These are phyloP conservation scores for Ochetophila trinervis DNA, from an alignment of 306 rosid species.

Conservation along the genomic window DNA sequence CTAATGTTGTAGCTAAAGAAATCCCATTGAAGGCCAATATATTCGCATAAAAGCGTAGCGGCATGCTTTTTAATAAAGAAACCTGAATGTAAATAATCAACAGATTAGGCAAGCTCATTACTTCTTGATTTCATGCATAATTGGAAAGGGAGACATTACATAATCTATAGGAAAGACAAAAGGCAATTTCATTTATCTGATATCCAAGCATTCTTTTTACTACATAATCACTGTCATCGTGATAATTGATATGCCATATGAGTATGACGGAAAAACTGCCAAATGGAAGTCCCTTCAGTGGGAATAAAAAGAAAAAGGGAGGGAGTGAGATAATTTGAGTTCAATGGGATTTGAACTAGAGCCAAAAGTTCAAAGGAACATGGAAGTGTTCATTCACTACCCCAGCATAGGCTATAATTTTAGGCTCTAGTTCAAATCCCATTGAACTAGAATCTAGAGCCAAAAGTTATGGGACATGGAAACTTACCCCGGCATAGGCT, in stretches of 20 bases:
- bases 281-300: neutral
- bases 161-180: no score
- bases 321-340: neutral
- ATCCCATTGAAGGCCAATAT: conserved; percentile 37
- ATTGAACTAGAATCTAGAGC: neutral
- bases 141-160: no score
- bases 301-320: neutral
- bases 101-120: conserved; percentile 1
- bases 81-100: conserved; percentile 30
- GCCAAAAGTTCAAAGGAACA: no score
- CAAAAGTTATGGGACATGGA: conserved; percentile 10
- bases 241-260: no score
- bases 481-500: conserved; percentile 43
- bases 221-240: no score
- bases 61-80: conserved; percentile 42
- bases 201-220: no score
- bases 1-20: conserved; percentile 41
- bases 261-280: neutral
- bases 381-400: no score
- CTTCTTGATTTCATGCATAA: no score
- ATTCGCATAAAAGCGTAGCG: conserved; percentile 48
- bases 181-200: no score
- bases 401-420: no score
- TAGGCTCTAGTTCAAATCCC: no score
- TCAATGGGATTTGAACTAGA: no score